Conservation (phyloP, 441 rosid species). For the Erodium trifolium region DNA sequence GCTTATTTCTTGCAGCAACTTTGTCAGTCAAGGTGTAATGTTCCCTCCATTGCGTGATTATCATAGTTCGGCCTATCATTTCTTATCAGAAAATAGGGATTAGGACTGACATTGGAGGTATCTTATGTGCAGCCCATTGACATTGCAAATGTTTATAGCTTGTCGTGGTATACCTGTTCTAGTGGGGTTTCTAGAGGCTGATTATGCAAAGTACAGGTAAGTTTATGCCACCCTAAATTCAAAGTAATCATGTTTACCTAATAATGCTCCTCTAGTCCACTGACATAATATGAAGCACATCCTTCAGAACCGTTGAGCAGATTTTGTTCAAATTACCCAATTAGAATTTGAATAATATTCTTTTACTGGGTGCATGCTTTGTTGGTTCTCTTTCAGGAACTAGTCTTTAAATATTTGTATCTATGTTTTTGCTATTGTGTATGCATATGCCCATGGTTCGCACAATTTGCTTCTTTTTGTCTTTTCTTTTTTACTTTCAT, state of each 20-base stretch:
- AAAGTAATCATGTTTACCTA: neutral
- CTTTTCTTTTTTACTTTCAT: constrained; percentile 5
- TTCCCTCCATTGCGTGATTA: constrained; percentile 15
- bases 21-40: constrained; percentile 81
- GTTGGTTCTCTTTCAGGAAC: too few relatives aligned
- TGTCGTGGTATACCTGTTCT: constrained; percentile 89
- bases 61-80: constrained; percentile 9
- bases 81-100: constrained; percentile 16
- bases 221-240: constrained; percentile 10
- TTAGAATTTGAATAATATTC: too few relatives aligned
- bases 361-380: too few relatives aligned
- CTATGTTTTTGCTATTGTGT: neutral
- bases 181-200: constrained; percentile 94
- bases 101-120: constrained; percentile 22
- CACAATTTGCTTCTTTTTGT: neutral
- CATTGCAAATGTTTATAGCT: constrained; percentile 97
- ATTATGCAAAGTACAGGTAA: constrained; percentile 90
- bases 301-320: neutral
- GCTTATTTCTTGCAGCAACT: constrained; percentile 93
- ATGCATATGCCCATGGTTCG: neutral
- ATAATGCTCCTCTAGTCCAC: neutral
- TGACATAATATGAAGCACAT: neutral
- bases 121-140: constrained; percentile 60
- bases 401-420: neutral
- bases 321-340: too few relatives aligned